Evolutionary conservation across 176 grass and related monocot genomes (phyloP), one percentile per base, ranked within the genome.

Genomic region (Urochloa ruziziensis): DNA sequence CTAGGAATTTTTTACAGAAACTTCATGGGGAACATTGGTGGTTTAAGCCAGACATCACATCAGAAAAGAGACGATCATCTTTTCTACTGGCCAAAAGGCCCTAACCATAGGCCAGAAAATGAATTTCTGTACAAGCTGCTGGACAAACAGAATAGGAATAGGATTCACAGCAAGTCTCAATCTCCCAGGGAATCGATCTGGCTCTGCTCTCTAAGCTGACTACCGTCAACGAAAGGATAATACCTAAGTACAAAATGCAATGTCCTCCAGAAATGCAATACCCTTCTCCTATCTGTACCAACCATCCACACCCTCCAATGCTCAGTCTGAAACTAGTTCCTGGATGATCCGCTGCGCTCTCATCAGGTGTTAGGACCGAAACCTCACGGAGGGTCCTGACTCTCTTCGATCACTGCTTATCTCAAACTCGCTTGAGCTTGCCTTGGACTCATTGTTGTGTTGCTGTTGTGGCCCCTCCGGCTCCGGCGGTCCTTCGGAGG

Each of bases 401-500:
- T 81, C 79, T 54, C 79, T 81, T 42, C 49, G 48, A 57, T 81
- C 79, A 70, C 64, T 70, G 79, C 64, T 81, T 42, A 81, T 81
- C 64, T 81, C 79, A 9, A 81, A 81, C 64, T 81, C 79, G 4
- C 79, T 81, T 42, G 79, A 81, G n/a, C 79, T 81, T 57, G 79
- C 49, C 35, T 80, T 69, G 9, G 75, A 70, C 15, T 85, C 83
- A 29, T 33, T 83, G 67, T 83, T 69, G 19, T 53, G 11, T 59
- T 61, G 67, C 53, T 58, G 27, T 18, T 82, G 67, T 82, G 67
- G 34, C 63, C 79, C 62, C 78, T 75, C 82, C 6, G 70, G 6
- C 62, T 29, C 62, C 32, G 89, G 86, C 85, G 91, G 70, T 94
- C 91, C 91, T 94, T 51, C 30, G 27, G 1, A 68, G 24, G 36